Conservation (phyloP, 352 stramenopile species). For the Phytophthora palmivora region DNA sequence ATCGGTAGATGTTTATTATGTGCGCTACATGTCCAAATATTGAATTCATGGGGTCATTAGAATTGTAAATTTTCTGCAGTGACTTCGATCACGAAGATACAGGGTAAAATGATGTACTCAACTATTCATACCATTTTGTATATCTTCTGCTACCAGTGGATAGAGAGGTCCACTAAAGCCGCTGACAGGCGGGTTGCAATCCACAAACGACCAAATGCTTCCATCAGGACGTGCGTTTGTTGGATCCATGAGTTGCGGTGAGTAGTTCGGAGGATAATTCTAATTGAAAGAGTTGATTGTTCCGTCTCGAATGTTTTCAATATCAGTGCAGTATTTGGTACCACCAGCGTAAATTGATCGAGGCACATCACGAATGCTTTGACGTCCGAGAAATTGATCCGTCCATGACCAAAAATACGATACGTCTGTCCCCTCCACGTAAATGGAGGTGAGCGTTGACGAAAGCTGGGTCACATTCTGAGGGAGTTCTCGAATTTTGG, state of each 20-base stretch:
- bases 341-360: conserved; percentile 10
- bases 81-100: too few relatives aligned
- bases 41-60: too few relatives aligned
- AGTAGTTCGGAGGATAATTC: background rate
- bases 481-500: conserved; percentile 6
- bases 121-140: conserved; percentile 8
- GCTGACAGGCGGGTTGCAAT: conserved; percentile 3
- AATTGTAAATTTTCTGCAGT: too few relatives aligned
- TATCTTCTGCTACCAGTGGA: conserved; percentile 7
- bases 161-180: conserved; percentile 14
- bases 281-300: background rate
- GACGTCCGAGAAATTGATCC: conserved; percentile 4
- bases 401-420: conserved; percentile 20
- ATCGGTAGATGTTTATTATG: too few relatives aligned
- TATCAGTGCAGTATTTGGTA: conserved; percentile 10
- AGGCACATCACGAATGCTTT: background rate
- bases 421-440: background rate
- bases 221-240: background rate
- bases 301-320: conserved; percentile 12
- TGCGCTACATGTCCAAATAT: too few relatives aligned
- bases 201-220: conserved; percentile 14
- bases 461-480: conserved; percentile 13
- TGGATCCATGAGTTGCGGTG: conserved; percentile 2
- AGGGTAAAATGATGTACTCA: too few relatives aligned
- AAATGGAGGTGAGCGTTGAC: too few relatives aligned